A percentile compares a stretch with the other conserved stretches of the same genome.
phyloP scores from a whole-genome alignment of 768 basidiomycete species.

The Collybiopsis luxurians region DNA sequence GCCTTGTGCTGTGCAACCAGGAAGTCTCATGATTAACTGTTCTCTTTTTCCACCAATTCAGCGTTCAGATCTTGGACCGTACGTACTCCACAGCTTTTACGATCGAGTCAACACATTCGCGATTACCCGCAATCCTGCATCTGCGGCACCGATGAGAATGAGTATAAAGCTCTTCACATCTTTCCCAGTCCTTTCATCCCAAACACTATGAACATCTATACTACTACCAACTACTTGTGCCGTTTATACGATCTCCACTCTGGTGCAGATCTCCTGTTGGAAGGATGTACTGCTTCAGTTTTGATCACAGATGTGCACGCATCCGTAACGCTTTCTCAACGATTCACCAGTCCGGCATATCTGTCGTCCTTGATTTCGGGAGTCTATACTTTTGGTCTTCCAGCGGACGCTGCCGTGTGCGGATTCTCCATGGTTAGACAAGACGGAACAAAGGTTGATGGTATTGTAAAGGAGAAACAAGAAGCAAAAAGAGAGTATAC shows the following conservation, averaged over 20 bases:
- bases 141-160: too few relatives aligned
- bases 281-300: background rate
- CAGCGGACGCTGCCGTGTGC: background rate
- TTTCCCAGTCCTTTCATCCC: too few relatives aligned
- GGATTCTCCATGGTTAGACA: background rate
- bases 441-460: background rate
- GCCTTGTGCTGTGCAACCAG: too few relatives aligned
- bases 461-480: background rate
- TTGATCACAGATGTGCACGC: background rate
- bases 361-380: too few relatives aligned
- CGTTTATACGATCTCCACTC: background rate
- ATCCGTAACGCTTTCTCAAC: background rate
- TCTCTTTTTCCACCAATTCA: too few relatives aligned
- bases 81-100: too few relatives aligned
- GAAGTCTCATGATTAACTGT: too few relatives aligned
- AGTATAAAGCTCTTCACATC: too few relatives aligned
- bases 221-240: background rate
- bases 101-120: too few relatives aligned
- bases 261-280: background rate
- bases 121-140: too few relatives aligned
- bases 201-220: background rate
- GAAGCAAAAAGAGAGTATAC: background rate
- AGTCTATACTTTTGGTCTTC: background rate
- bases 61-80: too few relatives aligned
- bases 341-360: background rate